Evolutionary conservation across 352 stramenopile genomes (phyloP).

Genomic region (Pythium inflatum): DNA sequence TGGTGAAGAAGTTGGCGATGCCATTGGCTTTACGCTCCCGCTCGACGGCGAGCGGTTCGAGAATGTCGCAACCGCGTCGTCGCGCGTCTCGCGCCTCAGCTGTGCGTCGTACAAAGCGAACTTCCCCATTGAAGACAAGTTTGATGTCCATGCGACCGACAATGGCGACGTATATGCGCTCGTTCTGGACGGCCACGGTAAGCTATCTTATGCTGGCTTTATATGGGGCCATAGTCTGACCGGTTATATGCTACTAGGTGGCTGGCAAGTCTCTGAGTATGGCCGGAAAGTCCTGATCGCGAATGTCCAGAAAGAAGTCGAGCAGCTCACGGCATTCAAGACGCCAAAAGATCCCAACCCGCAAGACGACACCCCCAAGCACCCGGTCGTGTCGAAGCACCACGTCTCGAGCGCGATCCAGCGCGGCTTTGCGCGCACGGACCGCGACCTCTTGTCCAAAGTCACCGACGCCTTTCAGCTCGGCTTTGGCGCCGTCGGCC

Average conservation of each 20-base stretch:
- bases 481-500: slow-evolving; percentile 88
- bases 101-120: slow-evolving; percentile 65
- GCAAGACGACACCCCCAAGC: slow-evolving; percentile 19
- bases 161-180: slow-evolving; percentile 84
- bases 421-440: slow-evolving; percentile 84
- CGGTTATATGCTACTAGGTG: slow-evolving; percentile 42
- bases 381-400: slow-evolving; percentile 40
- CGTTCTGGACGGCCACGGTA: slow-evolving; percentile 92
- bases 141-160: slow-evolving; percentile 64
- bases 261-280: slow-evolving; percentile 94
- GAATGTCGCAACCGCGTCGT: not conserved
- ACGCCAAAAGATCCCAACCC: slow-evolving; percentile 24
- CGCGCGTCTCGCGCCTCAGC: slow-evolving; percentile 29
- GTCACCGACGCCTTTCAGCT: slow-evolving; percentile 88
- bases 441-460: slow-evolving; percentile 83
- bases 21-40: slow-evolving; percentile 29
- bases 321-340: slow-evolving; percentile 37
- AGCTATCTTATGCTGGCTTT: not conserved
- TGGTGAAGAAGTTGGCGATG: slow-evolving; percentile 28
- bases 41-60: slow-evolving; percentile 31
- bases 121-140: slow-evolving; percentile 84
- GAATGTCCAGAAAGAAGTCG: slow-evolving; percentile 79
- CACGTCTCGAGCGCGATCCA: slow-evolving; percentile 73
- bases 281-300: slow-evolving; percentile 73
- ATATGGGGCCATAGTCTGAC: not conserved